These are phyloP conservation scores for Backusella tarrabulga DNA, from an alignment of 192 early-diverging fungal species.

Conservation along the genomic window DNA sequence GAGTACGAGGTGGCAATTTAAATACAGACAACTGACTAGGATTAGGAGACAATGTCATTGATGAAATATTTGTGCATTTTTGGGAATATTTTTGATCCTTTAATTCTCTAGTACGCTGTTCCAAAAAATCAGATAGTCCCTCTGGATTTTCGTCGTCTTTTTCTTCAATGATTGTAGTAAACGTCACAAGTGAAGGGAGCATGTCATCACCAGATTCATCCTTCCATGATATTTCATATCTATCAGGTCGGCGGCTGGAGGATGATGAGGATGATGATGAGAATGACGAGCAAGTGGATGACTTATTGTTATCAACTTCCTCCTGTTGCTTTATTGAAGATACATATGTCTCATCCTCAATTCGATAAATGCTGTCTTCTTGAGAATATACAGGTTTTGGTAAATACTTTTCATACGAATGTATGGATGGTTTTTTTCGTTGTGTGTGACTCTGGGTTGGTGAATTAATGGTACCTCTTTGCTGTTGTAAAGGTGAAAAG, in stretches of 20 bases:
- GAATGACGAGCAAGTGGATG: not conserved
- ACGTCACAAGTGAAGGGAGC: slow-evolving; percentile 24
- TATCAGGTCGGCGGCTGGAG: not conserved
- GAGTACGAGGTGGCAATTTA: slow-evolving; percentile 12
- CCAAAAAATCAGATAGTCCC: slow-evolving; percentile 34
- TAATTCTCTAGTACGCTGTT: slow-evolving; percentile 28
- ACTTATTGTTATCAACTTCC: not conserved
- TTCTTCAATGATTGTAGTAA: slow-evolving; percentile 33
- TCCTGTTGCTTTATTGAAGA: not conserved
- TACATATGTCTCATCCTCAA: not conserved
- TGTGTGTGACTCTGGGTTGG: not conserved
- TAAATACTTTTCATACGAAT: slow-evolving; percentile 21
- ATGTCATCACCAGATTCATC: slow-evolving; percentile 35
- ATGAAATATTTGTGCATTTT: slow-evolving; percentile 7
- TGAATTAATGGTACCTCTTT: not conserved
- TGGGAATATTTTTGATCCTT: slow-evolving; percentile 8
- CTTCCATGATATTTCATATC: slow-evolving; percentile 34
- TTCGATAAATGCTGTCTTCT: slow-evolving; percentile 26
- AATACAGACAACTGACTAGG: not conserved
- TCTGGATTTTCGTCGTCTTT: slow-evolving; percentile 26
- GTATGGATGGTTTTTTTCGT: slow-evolving; percentile 19
- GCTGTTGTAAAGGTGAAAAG: not conserved
- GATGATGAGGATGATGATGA: not conserved
- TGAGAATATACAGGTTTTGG: slow-evolving; percentile 22
- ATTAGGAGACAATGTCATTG: not conserved